Evolutionary conservation across 2,329 filamentous ascomycete species (phyloP), one percentile per base, ranked within the genome.

Genomic region (Trichoderma sp.): DNA sequence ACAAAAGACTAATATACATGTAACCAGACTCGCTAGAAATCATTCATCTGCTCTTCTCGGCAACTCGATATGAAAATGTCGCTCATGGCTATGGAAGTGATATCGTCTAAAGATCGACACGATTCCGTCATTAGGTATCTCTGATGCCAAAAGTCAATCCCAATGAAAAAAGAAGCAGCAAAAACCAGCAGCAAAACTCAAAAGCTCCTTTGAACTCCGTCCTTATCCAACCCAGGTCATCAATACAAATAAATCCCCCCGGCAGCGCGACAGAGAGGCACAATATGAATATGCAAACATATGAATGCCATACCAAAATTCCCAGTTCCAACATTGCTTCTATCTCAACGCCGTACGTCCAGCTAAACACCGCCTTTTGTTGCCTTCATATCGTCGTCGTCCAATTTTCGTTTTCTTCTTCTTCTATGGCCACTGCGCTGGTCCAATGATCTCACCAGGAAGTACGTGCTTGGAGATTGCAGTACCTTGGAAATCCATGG

Each of bases 381-480:
- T 65, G 61, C 14, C 39, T 24, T 58, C 21, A 57, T 47, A 24
- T 18, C 53, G 14, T 57, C 34, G 7, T 24, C 32, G n/a, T 11
- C 34, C 14, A 11, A 6, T 39, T 15, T 36, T 18, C 15, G 15
- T 18, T 6, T 7, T 57, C n/a, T 39, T 26, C 58, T 34, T 56
- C 21, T 70, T 36, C 53, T 61, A 69, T 3, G 81, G 83, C 86
- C 86, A 88, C 14, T 77, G 77, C 15, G 79, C 79, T 4, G 88
- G 87, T 47, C 87, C 88, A 79, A 90, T 87, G 3, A 80, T 86
- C 74, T 86, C 79, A 1, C 85, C 85, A 1, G 81, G 76, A 6
- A 81, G 74, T 7, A 87, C 77, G 5, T 77, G 76, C 58, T 77
- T 82, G 74, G 83, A 82, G 73, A 87, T 81, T 2, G 87, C 85